Evolutionary conservation across 73 alveolate species (phyloP), one percentile per base, ranked within the genome.

Genomic region (Diophrys sp.): DNA sequence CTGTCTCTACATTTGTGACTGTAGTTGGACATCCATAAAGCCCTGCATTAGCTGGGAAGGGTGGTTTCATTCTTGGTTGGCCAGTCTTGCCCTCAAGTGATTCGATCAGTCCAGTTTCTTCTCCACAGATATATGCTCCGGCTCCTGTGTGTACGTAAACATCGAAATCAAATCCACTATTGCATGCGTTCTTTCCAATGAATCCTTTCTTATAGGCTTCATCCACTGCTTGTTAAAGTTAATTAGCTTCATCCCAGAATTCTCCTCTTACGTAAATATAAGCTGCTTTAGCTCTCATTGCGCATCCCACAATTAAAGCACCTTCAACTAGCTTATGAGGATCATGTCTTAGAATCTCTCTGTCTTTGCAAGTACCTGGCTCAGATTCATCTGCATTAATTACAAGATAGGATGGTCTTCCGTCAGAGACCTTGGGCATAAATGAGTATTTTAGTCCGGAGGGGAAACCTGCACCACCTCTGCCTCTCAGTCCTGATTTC

Each of bases 41-140:
- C 24, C 98, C 98, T n/a, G 91, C 95, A 87, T 93, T 93, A 56
- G 98, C 98, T 78, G 98, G 98, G 89, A 93, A 93, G 31, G 98
- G 98, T 28, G 98, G 98, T 93, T 93, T 93, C 78, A 93, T 86
- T 79, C 98, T 81, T 31, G 98, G 98, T 76, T 82, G 71, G 5
- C 98, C 98, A 34, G 95, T 91, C 71, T 93, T 93, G 11, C 98
- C 98, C 74, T 93, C 88, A 28, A 93, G 77, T 2, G 93, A 78
- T 76, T 93, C 98, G 34, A 93, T 90, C 31, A 93, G 88, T 14
- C 89, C 94, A 11, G 96, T 87, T 75, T 93, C 98, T 74, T 93
- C 98, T 71, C 98, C 98, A 55, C 98, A 93, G 77, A 93, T 93
- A 56, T 93, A 93, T n/a, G 98, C 98, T 56, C 98, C 98, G 24